These are phyloP conservation scores for Omphalotus olearius DNA, from an alignment of 1,284 basidiomycete genomes.

Conservation along the genomic window DNA sequence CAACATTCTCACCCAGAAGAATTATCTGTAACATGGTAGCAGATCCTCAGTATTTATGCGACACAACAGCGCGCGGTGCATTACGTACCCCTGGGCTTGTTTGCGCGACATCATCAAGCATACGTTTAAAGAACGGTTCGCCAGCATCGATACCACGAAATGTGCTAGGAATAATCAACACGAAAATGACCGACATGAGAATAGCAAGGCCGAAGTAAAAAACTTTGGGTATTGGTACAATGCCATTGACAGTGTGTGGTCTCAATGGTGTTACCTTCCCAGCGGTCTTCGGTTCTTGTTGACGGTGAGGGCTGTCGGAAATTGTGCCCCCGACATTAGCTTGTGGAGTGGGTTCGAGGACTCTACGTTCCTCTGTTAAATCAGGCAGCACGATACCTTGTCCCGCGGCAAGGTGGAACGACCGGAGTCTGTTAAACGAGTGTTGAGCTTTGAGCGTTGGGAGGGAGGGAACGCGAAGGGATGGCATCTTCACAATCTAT, in stretches of 20 bases:
- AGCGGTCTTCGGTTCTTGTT: background rate
- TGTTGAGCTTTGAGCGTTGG: conserved; percentile 18
- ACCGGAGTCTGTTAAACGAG: conserved; percentile 33
- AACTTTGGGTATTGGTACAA: conserved; percentile 10
- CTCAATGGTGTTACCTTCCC: background rate
- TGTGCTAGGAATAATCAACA: conserved; percentile 40
- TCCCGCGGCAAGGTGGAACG: conserved; percentile 31
- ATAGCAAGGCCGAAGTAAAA: conserved; percentile 29
- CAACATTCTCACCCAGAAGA: conserved; percentile 14
- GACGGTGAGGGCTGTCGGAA: background rate
- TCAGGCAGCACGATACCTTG: background rate
- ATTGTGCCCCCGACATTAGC: conserved; percentile 4
- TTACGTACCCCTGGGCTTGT: conserved; percentile 42
- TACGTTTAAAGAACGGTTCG: conserved; percentile 35
- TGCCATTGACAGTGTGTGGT: conserved; percentile 3
- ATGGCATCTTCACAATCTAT: no score
- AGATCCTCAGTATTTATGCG: background rate
- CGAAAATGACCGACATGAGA: conserved; percentile 42
- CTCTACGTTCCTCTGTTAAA: background rate
- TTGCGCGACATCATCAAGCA: conserved; percentile 37
- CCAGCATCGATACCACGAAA: conserved; percentile 45
- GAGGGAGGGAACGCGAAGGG: conserved; percentile 22
- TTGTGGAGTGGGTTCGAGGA: background rate
- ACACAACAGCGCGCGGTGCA: background rate
- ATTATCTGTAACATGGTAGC: conserved; percentile 9